Percentiles rank a stretch among this genome's conserved stretches.
Evolutionary conservation across 2,329 filamentous ascomycete species (phyloP).

Genomic region (Stagonosporopsis vannaccii): DNA sequence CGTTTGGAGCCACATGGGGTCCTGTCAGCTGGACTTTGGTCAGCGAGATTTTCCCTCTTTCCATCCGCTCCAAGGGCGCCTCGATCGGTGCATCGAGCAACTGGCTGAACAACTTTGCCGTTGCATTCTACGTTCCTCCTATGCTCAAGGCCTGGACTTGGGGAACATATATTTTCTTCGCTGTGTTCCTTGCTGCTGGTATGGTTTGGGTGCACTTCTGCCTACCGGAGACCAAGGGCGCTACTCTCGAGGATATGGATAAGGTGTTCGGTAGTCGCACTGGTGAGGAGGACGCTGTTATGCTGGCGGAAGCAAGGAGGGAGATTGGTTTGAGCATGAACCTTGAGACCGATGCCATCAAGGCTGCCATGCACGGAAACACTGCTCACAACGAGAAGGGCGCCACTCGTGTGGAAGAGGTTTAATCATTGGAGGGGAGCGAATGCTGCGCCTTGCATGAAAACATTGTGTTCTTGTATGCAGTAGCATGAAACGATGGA

Average conservation of each 20-base stretch:
- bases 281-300: constrained; percentile 37
- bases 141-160: constrained; percentile 46
- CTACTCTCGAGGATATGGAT: constrained; percentile 41
- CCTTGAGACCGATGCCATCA: constrained; percentile 32
- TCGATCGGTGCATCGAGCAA: constrained; percentile 48
- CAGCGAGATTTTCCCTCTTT: constrained; percentile 48
- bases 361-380: constrained; percentile 27
- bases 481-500: no score
- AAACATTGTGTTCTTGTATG: no score
- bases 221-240: constrained; percentile 40
- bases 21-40: constrained; percentile 39
- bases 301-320: constrained; percentile 35
- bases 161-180: constrained; percentile 52
- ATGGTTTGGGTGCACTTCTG: constrained; percentile 38
- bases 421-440: constrained; percentile 5
- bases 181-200: constrained; percentile 34
- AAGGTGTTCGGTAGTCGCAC: constrained; percentile 36
- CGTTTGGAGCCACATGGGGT: constrained; percentile 41
- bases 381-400: constrained; percentile 27
- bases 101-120: constrained; percentile 51
- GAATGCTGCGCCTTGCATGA: no score
- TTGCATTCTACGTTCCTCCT: constrained; percentile 44
- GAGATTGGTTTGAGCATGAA: constrained; percentile 36
- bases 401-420: constrained; percentile 24
- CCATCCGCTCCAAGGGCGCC: constrained; percentile 48